phyloP scores from a whole-genome alignment of 2,329 filamentous ascomycete species.

The Alternaria hordeiaustralica region DNA sequence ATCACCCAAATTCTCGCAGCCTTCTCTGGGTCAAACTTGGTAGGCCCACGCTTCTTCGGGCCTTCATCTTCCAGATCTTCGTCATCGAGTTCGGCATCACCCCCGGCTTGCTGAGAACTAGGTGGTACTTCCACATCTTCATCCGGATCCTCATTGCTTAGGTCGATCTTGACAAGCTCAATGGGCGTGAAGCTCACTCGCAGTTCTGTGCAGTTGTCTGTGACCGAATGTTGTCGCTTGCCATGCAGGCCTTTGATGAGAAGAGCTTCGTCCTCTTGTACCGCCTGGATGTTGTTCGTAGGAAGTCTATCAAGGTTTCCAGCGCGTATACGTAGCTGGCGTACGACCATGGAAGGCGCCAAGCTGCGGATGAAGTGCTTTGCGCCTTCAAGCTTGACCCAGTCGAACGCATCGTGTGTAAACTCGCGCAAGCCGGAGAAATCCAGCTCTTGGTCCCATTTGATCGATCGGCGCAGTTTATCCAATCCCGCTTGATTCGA shows the following conservation, averaged over 20 bases:
- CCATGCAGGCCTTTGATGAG: slow-evolving; percentile 72
- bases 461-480: slow-evolving; percentile 60
- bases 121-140: slow-evolving; percentile 60
- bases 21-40: slow-evolving; percentile 68
- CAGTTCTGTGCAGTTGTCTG: slow-evolving; percentile 77
- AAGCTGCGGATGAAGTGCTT: slow-evolving; percentile 84
- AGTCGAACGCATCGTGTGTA: slow-evolving; percentile 81
- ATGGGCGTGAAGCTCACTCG: slow-evolving; percentile 79
- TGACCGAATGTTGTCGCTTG: slow-evolving; percentile 72
- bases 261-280: slow-evolving; percentile 56
- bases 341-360: slow-evolving; percentile 75
- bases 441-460: slow-evolving; percentile 70
- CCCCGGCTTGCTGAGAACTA: slow-evolving; percentile 23
- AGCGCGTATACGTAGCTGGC: slow-evolving; percentile 57
- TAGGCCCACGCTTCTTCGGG: slow-evolving; percentile 54
- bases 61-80: slow-evolving; percentile 47
- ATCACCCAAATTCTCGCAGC: slow-evolving; percentile 73
- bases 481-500: slow-evolving; percentile 67
- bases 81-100: slow-evolving; percentile 40
- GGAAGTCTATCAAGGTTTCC: slow-evolving; percentile 24
- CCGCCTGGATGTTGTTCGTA: slow-evolving; percentile 44
- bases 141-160: slow-evolving; percentile 75
- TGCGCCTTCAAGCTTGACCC: slow-evolving; percentile 78
- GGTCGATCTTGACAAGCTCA: slow-evolving; percentile 77
- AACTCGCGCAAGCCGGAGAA: slow-evolving; percentile 74